These are phyloP conservation scores for Fomitopsis pulvina DNA, from an alignment of 768 basidiomycete species.

Conservation along the genomic window DNA sequence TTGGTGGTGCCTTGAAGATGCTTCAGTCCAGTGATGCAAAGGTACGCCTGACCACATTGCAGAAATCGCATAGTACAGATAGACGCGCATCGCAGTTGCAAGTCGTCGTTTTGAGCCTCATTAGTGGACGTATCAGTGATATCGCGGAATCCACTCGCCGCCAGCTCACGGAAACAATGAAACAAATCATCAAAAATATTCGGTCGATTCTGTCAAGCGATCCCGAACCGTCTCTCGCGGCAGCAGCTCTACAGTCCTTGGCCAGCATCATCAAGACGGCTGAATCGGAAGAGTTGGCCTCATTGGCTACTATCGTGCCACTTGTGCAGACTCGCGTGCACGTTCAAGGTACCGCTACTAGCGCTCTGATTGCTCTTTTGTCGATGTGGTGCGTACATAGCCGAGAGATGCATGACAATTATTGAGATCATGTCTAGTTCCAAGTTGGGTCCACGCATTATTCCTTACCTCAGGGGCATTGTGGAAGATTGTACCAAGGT, in stretches of 20 bases:
- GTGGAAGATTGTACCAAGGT: conserved; percentile 49
- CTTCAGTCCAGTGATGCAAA: conserved; percentile 38
- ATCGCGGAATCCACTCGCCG: conserved; percentile 52
- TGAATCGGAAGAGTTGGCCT: conserved; percentile 57
- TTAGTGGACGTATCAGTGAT: conserved; percentile 58
- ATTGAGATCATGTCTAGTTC: conserved; percentile 42
- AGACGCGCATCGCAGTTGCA: conserved; percentile 41
- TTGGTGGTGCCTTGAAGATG: conserved; percentile 47
- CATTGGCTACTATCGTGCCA: conserved; percentile 55
- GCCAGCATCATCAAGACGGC: conserved; percentile 52
- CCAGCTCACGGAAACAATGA: conserved; percentile 41
- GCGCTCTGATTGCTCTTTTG: conserved; percentile 49
- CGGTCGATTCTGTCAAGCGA: conserved; percentile 40
- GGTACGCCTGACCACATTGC: conserved; percentile 42
- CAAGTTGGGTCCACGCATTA: conserved; percentile 80
- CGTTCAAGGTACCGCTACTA: conserved; percentile 28
- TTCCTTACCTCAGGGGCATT: conserved; percentile 76
- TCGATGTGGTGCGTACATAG: conserved; percentile 49
- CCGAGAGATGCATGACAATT: too few relatives aligned
- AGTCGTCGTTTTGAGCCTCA: conserved; percentile 59
- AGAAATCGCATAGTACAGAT: neutral
- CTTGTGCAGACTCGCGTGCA: conserved; percentile 44
- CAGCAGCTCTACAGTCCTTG: conserved; percentile 54
- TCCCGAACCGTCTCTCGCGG: conserved; percentile 32
- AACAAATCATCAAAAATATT: conserved; percentile 45